Percentiles rank a stretch among this genome's conserved stretches.
Conservation (phyloP, 164 flowering plant species). For the Vitis vinifera region DNA sequence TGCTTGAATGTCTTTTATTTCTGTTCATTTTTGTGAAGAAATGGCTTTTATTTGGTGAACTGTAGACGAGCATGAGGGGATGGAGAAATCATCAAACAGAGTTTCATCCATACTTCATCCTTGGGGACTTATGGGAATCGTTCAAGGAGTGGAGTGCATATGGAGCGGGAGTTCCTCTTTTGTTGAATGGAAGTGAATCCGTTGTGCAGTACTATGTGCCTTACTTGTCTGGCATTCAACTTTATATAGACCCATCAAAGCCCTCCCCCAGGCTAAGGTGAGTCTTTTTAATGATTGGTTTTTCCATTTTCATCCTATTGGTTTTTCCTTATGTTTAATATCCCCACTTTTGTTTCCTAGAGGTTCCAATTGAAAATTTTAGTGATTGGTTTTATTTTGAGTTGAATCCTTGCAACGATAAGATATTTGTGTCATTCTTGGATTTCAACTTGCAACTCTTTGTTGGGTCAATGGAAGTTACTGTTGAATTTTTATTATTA, state of each 20-base stretch:
- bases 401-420: background rate
- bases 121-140: conserved; percentile 77
- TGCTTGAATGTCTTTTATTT: background rate
- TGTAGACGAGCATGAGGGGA: conserved; percentile 40
- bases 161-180: conserved; percentile 72
- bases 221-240: conserved; percentile 73
- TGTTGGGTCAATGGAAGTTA: too few species aligned
- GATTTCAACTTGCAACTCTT: too few species aligned
- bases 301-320: too few species aligned
- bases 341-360: too few species aligned
- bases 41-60: background rate
- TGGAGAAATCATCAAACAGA: conserved; percentile 37
- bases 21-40: background rate
- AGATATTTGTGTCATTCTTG: too few species aligned
- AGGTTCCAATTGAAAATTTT: background rate
- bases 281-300: conserved; percentile 3
- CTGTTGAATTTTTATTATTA: too few species aligned
- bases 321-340: too few species aligned
- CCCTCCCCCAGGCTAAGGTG: conserved; percentile 33
- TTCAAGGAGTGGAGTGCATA: conserved; percentile 83
- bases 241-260: conserved; percentile 45
- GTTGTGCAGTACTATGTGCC: conserved; percentile 79
- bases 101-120: conserved; percentile 43
- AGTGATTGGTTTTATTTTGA: background rate
- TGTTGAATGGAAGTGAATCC: conserved; percentile 51